Base-by-base conservation (phyloP, 2,329 filamentous ascomycete species). In the Sclerotinia glacialis region DNA sequence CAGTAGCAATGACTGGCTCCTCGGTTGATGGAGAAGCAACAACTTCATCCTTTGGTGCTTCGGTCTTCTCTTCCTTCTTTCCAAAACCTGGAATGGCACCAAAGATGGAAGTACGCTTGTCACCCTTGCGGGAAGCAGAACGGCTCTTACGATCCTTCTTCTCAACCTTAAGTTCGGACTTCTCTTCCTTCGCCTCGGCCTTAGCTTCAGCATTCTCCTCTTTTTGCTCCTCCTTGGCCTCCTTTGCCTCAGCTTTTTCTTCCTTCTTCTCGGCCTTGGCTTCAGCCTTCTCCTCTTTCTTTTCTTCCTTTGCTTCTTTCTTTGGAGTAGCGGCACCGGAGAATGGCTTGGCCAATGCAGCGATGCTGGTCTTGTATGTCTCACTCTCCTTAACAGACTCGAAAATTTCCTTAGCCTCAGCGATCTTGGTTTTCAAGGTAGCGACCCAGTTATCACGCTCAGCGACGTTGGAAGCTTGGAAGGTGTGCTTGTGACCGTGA, bases 381-480 rank as follows among this genome's bases (percentile, higher is more conserved):
- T 97, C 93, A 74, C 88, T 89, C 79, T 89, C 87, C 71, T 86
- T 85, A 74, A 97, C 85, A 66, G 84, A 84, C 71, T 90, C 83
- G 76, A 88, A 89, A 67, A 91, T 82, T 74, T 89, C 89, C 85
- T 95, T 96, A 75, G 92, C 93, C 82, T 96, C 92, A 62, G 88
- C 85, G 64, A 91, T 86, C 83, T 93, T 92, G 75, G 85, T 81
- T 86, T 95, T 93, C 73, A 97, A 79, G 76, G 93, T 90, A 70
- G 87, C 81, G 75, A 96, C 86, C 95, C 95, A 98, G 85, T 90
- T 92, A 79, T 97, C 92, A 77, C 94, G 93, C 82, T 97, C 93
- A 68, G 86, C 82, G 59, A 85, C 75, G 75, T 77, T 89, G 74
- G 82, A 76, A 67, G 94, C 92, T 86, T 97, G 94, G 85, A 99